Evolutionary conservation across 768 basidiomycete genomes (phyloP), one percentile per base, ranked within the genome.

Genomic region (Imleria badia): DNA sequence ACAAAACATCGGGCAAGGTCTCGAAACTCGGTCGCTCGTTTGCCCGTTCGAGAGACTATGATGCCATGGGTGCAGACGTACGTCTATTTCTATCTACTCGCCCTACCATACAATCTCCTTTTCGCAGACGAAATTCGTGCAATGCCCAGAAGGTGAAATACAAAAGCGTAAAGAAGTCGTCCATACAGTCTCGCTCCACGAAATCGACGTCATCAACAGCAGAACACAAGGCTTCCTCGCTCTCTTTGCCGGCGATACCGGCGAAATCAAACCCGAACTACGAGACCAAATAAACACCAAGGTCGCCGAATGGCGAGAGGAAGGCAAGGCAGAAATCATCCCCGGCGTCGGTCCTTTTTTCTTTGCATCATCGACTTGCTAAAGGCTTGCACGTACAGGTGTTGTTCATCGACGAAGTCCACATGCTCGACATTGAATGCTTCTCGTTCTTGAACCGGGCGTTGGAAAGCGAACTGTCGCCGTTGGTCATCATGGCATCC

Each of bases 371-470:
- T 52, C 12, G 19, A 45, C 12, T 13, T 36, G 31, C 31, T 50
- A n/a, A 52, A 17, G 0, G 3, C 3, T 23, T 23, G 10, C 17
- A 8, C 38, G 13, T 22, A 8, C 63, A 95, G 92, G 92, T 97
- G n/a, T 78, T 97, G 13, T 98, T 98, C 78, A 97, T 98, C 63
- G 96, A 98, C 73, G 96, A 98, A 75, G 96, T 98, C 13, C 96
- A 98, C 78, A 99, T 99, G 96, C 86, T 99, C 60, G 96, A 99
- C 71, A 98, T 99, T 58, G 96, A 98, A 70, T 98, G 96, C 68
- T 98, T 98, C 78, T 97, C 95, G 8, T 99, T 95, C 81, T 78
- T 99, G 55, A 99, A 99, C 70, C 85, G 96, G 33, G 96, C 96
- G 3, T 78, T 99, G 45, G 96, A 99, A 69, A 86, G 87, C 56